Evolutionary conservation across 176 grass and related monocot species (phyloP), one percentile per base, ranked within the genome.

Genomic region (Hordeum marinum): DNA sequence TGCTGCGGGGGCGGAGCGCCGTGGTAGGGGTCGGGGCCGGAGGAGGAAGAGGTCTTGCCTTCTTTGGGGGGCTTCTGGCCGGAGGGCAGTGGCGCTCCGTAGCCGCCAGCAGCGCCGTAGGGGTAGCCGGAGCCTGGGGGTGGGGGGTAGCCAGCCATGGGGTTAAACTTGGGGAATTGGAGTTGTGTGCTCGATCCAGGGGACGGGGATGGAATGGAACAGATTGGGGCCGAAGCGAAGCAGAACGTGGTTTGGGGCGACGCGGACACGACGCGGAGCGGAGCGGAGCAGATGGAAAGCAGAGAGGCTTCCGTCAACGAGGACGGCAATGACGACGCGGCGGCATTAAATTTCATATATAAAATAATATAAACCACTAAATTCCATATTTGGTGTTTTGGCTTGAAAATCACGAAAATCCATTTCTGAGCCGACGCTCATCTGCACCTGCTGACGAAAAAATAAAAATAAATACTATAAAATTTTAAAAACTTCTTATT

Each of bases 21-120:
- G 82, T 83, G 61, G 55, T 76, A 65, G 20, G 82, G 71, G 59
- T 73, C 70, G 13, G 69, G 25, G 23, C 11, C 63, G 78, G 68
- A 83, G 39, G 84, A 80, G 20, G 29, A 57, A 29, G 67, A 75
- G 85, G 78, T 75, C 70, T 87, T 87, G 78, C 85, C 79, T 75
- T 87, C 85, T 34, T 87, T 87, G 60, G 68, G 85, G 0, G 85
- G 89, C 79, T 90, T 90, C 66, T 90, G 21, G 68, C 86, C 83
- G 60, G 68, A 87, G 0, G 64, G n/a, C 4, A 32, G 62, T 5
- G 82, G 86, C 17, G 83, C 76, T 0, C 82, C 82, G 80, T 89
- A 91, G 32, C 65, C 8, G 36, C 68, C 69, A 37, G 34, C 8
- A 9, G 55, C 15, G 63, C 32, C 65, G 65, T 68, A 68, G 66